A percentile compares a stretch with the other conserved stretches of the same genome.
Conservation (phyloP, 805 yeast species). For the Candida nemodendra region DNA sequence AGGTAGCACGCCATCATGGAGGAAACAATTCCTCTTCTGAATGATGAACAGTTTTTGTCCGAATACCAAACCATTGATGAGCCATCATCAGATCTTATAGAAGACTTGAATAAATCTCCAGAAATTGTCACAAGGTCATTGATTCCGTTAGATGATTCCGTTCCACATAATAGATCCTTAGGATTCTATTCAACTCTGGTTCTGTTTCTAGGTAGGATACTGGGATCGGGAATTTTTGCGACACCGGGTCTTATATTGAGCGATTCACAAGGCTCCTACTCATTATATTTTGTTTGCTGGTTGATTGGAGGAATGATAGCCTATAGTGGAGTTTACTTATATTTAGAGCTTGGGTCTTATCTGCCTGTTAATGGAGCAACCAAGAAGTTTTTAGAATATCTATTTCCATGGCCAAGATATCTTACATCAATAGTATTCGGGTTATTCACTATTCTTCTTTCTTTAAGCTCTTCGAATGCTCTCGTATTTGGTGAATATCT, state of each 20-base stretch:
- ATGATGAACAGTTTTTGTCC: no score
- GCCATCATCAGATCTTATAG: constrained; percentile 13
- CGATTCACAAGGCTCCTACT: constrained; percentile 60
- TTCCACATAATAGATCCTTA: constrained; percentile 28
- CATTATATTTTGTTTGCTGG: constrained; percentile 58
- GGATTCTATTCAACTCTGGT: constrained; percentile 63
- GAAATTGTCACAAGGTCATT: constrained; percentile 17
- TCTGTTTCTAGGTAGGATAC: constrained; percentile 58
- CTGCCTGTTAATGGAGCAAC: constrained; percentile 72
- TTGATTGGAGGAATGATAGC: constrained; percentile 54
- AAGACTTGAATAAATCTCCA: constrained; percentile 13
- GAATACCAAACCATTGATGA: constrained; percentile 15
- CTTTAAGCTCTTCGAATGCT: constrained; percentile 44
- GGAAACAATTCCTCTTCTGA: no score
- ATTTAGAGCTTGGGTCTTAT: constrained; percentile 62
- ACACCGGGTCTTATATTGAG: constrained; percentile 59
- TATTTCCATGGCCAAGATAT: constrained; percentile 53
- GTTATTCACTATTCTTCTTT: constrained; percentile 41
- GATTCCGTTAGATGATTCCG: constrained; percentile 19
- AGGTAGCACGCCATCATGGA: no score
- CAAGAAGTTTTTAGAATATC: constrained; percentile 61
- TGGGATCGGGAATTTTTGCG: constrained; percentile 73
- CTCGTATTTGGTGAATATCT: constrained; percentile 50
- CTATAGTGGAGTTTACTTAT: constrained; percentile 58
- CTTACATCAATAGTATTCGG: constrained; percentile 42